Base-by-base conservation (phyloP, 306 rosid genomes). In the Vicia villosa region DNA sequence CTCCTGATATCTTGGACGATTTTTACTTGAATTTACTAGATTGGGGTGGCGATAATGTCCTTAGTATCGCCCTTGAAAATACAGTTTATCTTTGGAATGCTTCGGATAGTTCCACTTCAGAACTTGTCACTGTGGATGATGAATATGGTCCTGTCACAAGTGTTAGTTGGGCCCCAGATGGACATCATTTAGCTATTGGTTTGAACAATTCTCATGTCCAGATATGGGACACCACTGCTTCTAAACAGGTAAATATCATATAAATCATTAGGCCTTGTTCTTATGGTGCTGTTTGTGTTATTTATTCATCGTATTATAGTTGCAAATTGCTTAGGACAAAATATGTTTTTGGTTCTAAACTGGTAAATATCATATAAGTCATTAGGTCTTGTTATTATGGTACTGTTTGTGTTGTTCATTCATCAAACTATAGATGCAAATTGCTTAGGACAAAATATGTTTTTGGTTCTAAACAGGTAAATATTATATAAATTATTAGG, bases 101-200 rank as follows among this genome's bases (percentile, higher is more conserved):
- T 41, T 58, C 74, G 3, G 67, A 81, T 65, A 80, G 90, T 21
- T 81, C 95, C 49, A 85, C 92, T 19, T 62, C 87, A 2, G 95
- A 88, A 38, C 87, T 91, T 20, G 83, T 76, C 45, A 88, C 92
- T 0, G 41, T 91, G 21, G 90, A 84, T 45, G 95, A 88, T 0
- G 90, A 88, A 73, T 69, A 65, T 52, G 97, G 97, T 34, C 92
- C 95, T 0, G 69, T 91, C 1, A 90, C 95, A 2, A 84, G 95
- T 58, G 86, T 90, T 11, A 74, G 77, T 50, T 90, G 97, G 97
- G 92, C 97, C 6, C 87, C 95, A 10, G 90, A 90, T 80, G 97
- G 97, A 7, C 82, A 83, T 14, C 90, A 84, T 68, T 43, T 91
- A 20, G 97, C 92, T 10, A 16, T 90, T 75, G 95, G 92, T 51